Evolutionary conservation across 148 eudicot species (phyloP).

Genomic region (Fagopyrum homotropicum): DNA sequence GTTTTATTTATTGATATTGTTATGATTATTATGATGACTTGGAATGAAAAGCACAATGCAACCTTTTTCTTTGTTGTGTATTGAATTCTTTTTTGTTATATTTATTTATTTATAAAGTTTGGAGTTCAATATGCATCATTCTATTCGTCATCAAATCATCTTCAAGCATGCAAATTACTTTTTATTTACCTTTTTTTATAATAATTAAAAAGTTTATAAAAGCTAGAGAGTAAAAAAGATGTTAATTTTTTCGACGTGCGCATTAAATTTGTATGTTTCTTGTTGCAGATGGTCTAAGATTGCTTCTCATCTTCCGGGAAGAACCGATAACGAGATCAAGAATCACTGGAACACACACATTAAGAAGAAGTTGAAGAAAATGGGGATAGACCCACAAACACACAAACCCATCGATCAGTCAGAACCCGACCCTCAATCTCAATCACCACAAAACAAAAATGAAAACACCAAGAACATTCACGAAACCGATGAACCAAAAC

Average conservation of each 20-base stretch:
- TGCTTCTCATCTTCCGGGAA: slow-evolving; percentile 80
- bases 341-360: slow-evolving; percentile 97
- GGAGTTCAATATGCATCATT: neutral
- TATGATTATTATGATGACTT: slow-evolving; percentile 6
- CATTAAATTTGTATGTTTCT: neutral
- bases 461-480: neutral
- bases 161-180: neutral
- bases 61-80: neutral
- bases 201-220: too few species aligned
- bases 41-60: slow-evolving; percentile 5
- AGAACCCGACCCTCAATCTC: neutral
- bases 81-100: neutral
- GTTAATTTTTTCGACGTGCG: too few species aligned
- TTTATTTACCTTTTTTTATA: too few species aligned
- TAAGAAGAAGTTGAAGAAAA: slow-evolving; percentile 77
- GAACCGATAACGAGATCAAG: slow-evolving; percentile 93
- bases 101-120: neutral
- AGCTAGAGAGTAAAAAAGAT: too few species aligned
- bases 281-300: slow-evolving; percentile 79
- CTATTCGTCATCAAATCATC: neutral
- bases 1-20: neutral
- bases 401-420: slow-evolving; percentile 46
- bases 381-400: slow-evolving; percentile 92
- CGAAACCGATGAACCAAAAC: neutral
- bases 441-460: neutral